A percentile compares a stretch with the other conserved stretches of the same genome.
phyloP scores from a whole-genome alignment of 2,329 filamentous ascomycete genomes.

The Colletotrichum lini region DNA sequence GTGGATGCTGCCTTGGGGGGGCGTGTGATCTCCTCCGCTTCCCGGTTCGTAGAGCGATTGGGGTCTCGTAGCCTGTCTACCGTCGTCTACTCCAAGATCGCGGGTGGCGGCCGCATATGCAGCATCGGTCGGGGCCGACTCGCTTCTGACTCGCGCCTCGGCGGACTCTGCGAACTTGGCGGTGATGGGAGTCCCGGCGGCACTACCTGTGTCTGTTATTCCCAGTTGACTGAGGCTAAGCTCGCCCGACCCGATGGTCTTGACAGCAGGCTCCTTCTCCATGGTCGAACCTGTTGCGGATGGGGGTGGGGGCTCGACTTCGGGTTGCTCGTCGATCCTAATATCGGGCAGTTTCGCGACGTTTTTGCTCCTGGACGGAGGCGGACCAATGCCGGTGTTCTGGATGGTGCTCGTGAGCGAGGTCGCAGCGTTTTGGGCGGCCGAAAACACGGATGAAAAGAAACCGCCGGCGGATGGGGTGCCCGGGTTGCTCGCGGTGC shows the following conservation, averaged over 20 bases:
- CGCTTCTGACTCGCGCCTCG: conserved; percentile 67
- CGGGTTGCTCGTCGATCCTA: conserved; percentile 55
- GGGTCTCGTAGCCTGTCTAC: conserved; percentile 54
- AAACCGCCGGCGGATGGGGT: conserved; percentile 78
- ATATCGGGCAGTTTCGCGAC: conserved; percentile 52
- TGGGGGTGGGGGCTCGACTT: conserved; percentile 58
- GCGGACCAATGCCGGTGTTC: conserved; percentile 70
- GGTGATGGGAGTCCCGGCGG: conserved; percentile 68
- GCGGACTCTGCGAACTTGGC: conserved; percentile 67
- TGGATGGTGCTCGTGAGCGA: conserved; percentile 81
- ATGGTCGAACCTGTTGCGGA: conserved; percentile 50
- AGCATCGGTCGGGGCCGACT: conserved; percentile 70
- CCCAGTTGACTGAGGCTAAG: conserved; percentile 91
- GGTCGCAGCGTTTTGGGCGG: conserved; percentile 91
- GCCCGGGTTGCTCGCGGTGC: conserved; percentile 57
- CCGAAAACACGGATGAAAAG: conserved; percentile 94
- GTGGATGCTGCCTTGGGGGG: conserved; percentile 75
- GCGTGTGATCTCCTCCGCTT: conserved; percentile 71
- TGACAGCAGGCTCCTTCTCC: conserved; percentile 80
- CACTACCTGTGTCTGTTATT: conserved; percentile 73
- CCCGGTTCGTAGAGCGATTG: conserved; percentile 67
- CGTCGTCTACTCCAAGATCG: conserved; percentile 57
- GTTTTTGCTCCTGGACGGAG: conserved; percentile 55
- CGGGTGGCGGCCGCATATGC: conserved; percentile 46
- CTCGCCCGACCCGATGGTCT: conserved; percentile 90